phyloP scores from a whole-genome alignment of 345 rosid genomes.

The Moricandia arvensis region DNA sequence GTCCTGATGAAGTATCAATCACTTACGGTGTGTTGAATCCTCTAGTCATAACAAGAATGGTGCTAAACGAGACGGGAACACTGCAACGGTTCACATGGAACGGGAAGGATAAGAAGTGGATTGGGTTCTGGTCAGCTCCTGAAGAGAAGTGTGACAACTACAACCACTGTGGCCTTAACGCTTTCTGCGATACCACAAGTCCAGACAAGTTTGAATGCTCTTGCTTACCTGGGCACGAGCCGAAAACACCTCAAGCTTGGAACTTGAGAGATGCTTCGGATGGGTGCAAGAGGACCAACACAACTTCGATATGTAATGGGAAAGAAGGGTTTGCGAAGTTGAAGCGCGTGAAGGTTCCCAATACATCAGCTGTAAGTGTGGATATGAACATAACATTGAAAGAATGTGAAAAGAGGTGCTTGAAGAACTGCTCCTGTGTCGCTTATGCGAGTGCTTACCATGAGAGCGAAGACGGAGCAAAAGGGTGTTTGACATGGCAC shows the following conservation, averaged over 20 bases:
- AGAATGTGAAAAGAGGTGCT: constrained; percentile 43
- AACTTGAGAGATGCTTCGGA: constrained; percentile 44
- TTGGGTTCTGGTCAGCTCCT: constrained; percentile 45
- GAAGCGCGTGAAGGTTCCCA: constrained; percentile 49
- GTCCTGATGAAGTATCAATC: constrained; percentile 38
- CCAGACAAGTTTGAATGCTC: constrained; percentile 43
- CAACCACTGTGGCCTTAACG: constrained; percentile 52
- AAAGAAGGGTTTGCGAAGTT: constrained; percentile 60
- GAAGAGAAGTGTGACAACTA: constrained; percentile 65
- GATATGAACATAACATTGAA: constrained; percentile 43
- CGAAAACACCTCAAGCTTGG: constrained; percentile 50
- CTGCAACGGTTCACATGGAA: constrained; percentile 55
- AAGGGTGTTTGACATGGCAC: constrained; percentile 61
- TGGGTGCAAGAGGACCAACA: constrained; percentile 50
- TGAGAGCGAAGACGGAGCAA: constrained; percentile 35
- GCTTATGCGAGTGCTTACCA: constrained; percentile 55
- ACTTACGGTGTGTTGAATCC: constrained; percentile 35
- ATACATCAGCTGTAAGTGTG: constrained; percentile 40
- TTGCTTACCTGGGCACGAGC: constrained; percentile 70
- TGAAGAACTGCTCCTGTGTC: constrained; percentile 53
- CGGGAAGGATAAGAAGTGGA: constrained; percentile 43
- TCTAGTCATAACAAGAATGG: constrained; percentile 47
- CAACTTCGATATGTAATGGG: constrained; percentile 20
- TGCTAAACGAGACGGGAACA: constrained; percentile 50
- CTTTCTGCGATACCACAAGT: constrained; percentile 41